Evolutionary conservation across 2,329 filamentous ascomycete species (phyloP), one percentile per base, ranked within the genome.

Genomic region (Dothideomycetidae sp.): DNA sequence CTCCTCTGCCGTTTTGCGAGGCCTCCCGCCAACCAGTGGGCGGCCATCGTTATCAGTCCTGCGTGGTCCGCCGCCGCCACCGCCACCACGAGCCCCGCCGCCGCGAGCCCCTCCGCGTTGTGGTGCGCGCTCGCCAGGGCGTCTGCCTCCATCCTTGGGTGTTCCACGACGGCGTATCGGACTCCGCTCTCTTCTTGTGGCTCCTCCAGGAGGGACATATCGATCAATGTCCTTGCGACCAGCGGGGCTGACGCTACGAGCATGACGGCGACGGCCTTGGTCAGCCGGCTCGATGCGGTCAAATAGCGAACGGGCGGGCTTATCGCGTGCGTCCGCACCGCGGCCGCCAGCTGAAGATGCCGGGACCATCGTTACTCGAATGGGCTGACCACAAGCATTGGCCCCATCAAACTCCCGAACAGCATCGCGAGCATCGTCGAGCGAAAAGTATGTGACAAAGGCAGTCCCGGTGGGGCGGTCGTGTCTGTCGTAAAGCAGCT

Each of bases 1-100:
- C 55, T 94, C 83, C 50, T 93, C 82, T 48, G 85, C 80, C 0
- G 86, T 93, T 70, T 93, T 93, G 60, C 75, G 79, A 2, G 75
- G 68, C 33, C 82, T 71, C 28, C 55, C 56, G 31, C 53, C 51
- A 5, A 51, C 52, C 10, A 50, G 31, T 4, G 50, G 45, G 30
- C 53, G 45, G 5, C 70, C 69, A 37, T 72, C 68, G 32, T 63
- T 63, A 19, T 50, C 42, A 21, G 60, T 56, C 31, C 63, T 62
- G 42, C 58, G 54, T 11, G 55, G 54, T 23, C 65, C 61, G 14
- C 58, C 57, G 15, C 61, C 55, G 29, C 57, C 59, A 14, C 56
- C 58, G 16, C 56, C 56, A 29, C 61, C 55, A 10, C 56, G 61
- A 46, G 43, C 57, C n/a, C 58, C 54, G 11, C 55, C 54, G 21